Evolutionary conservation across 176 grass and related monocot species (phyloP).

Genomic region (Oryza nivara): DNA sequence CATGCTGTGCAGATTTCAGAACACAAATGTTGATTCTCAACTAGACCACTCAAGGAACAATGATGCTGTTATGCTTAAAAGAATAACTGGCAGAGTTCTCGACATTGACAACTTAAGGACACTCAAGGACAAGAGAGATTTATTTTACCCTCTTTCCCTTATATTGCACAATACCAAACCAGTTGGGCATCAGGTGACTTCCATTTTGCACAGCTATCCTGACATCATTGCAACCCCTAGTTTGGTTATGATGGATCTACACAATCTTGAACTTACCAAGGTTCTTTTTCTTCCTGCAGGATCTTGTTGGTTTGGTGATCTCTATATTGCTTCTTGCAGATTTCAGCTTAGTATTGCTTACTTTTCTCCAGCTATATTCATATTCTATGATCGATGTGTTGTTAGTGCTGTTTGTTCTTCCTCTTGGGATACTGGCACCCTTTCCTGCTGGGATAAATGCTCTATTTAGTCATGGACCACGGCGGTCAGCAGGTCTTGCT

Average conservation of each 20-base stretch:
- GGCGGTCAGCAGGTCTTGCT: constrained; percentile 91
- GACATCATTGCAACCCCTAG: neutral
- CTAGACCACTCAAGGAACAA: constrained; percentile 46
- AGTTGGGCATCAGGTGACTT: constrained; percentile 84
- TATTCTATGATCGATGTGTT: constrained; percentile 91
- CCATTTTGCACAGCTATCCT: constrained; percentile 10
- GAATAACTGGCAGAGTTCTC: constrained; percentile 67
- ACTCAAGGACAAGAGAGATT: constrained; percentile 63
- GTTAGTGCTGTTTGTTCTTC: constrained; percentile 96
- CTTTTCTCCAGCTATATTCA: constrained; percentile 95
- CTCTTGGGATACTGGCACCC: constrained; percentile 94
- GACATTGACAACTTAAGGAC: constrained; percentile 58
- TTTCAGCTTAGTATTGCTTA: constrained; percentile 97
- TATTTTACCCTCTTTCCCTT: constrained; percentile 77
- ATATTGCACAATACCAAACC: constrained; percentile 93
- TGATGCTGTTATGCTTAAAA: constrained; percentile 50
- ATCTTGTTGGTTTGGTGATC: constrained; percentile 91
- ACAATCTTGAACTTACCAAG: constrained; percentile 25
- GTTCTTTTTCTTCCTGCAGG: constrained; percentile 61
- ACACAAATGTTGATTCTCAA: constrained; percentile 49
- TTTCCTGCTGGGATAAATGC: constrained; percentile 99
- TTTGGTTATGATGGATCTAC: constrained; percentile 24
- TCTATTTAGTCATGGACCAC: constrained; percentile 98
- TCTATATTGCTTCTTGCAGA: constrained; percentile 93
- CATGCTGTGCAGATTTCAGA: constrained; percentile 54